A percentile compares a stretch with the other conserved stretches of the same genome.
phyloP scores from a whole-genome alignment of 2,329 filamentous ascomycete genomes.

The Gnomoniopsis smithogilvyi region DNA sequence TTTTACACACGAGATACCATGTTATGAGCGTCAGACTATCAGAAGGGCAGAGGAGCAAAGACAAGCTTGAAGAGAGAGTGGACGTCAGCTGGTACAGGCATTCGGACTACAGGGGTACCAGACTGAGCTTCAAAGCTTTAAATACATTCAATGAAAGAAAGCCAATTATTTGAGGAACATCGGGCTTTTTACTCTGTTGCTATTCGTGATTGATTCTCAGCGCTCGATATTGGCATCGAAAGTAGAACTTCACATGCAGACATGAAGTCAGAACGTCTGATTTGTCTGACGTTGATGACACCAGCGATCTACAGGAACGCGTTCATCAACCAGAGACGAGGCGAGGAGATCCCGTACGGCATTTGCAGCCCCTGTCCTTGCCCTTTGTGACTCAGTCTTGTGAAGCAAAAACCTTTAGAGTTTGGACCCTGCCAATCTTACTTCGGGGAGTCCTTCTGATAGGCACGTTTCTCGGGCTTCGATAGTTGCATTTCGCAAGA shows the following conservation, averaged over 20 bases:
- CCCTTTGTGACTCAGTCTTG: neutral
- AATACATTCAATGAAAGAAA: conserved; percentile 2
- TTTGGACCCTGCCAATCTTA: no score
- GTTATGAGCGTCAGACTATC: neutral
- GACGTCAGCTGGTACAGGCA: neutral
- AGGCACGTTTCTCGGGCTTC: no score
- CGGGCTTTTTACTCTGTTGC: neutral
- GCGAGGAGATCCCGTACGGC: neutral
- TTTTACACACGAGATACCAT: conserved; percentile 2
- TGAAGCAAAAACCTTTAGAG: no score
- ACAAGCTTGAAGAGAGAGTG: neutral
- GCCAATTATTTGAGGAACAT: neutral
- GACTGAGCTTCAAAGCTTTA: neutral
- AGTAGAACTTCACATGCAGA: neutral
- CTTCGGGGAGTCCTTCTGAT: no score
- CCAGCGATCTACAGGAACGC: neutral
- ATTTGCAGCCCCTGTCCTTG: neutral
- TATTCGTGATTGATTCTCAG: neutral
- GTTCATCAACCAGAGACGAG: neutral
- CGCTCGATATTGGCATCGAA: neutral
- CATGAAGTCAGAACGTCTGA: neutral
- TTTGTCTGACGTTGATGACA: neutral
- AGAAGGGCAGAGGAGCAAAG: neutral
- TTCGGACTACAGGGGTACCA: no score
- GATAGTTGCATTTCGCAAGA: no score